Base-by-base conservation (phyloP, 371 early-diverging fungal genomes). In the Mortierella sp. region DNA sequence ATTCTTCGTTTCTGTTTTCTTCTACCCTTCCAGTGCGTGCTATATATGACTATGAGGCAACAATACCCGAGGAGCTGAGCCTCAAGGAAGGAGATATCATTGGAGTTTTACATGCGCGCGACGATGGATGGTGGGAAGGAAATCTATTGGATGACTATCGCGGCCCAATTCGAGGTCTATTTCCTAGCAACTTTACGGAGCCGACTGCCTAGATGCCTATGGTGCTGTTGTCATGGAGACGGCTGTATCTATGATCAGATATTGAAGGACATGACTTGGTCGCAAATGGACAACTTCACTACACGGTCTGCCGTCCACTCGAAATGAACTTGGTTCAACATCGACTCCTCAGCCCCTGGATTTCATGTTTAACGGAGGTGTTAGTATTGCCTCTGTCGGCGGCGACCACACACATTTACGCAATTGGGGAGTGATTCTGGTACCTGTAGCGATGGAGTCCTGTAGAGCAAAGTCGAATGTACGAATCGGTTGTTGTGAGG, bases 31-130 rank as follows among this genome's bases (percentile, higher is more conserved):
- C 81, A 94, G 96, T 93, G 21, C 86, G 89, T 16, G 92, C 90
- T 5, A 70, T 95, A 7, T 92, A 93, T 54, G 95, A 96, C 72
- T 96, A 95, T 69, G 83, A 85, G 39, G 87, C 93, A 5, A 91
- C 90, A 13, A 88, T 89, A 22, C 81, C 86, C 7, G 95, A 92
- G 50, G 96, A 96, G 67, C 79, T 97, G 13, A 82, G 85, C 19
- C 88, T 95, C 37, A 80, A 67, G 8, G 87, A 91, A 65, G 94
- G 93, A 6, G 88, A 92, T 53, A 78, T 94, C 53, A 74, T 97
- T 17, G 92, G 91, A 0, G 93, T 96, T 1, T 72, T 89, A 0
- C 80, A 80, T 1, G 84, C 86, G 19, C 82, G 84, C 1, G 81
- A 83, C 22, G 85, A 87, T 43, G 91, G 91, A 9, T 92, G 92